Evolutionary conservation across 2,329 filamentous ascomycete genomes (phyloP).

Genomic region (Paramyrothecium roridum): DNA sequence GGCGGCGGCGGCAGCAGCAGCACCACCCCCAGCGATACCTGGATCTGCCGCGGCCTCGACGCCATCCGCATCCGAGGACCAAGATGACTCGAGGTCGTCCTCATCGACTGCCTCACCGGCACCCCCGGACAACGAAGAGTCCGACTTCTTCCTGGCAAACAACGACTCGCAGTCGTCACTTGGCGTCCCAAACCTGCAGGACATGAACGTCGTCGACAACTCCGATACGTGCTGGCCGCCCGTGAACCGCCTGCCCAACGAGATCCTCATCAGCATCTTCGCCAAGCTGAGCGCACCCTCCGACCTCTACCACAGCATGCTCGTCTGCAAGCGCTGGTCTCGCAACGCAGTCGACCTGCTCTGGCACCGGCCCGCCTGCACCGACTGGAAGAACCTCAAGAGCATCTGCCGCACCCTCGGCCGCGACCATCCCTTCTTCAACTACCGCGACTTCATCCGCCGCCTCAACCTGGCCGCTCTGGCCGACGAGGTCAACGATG

Average conservation of each 20-base stretch:
- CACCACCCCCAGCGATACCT: neutral
- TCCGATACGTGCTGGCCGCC: conserved; percentile 66
- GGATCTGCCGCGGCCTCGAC: conserved; percentile 13
- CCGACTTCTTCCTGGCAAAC: conserved; percentile 83
- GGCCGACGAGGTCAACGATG: conserved; percentile 75
- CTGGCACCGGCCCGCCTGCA: conserved; percentile 92
- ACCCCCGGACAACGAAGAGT: conserved; percentile 81
- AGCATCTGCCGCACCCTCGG: conserved; percentile 78
- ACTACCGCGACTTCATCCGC: conserved; percentile 87
- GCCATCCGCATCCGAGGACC: conserved; percentile 27
- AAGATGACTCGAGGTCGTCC: conserved; percentile 54
- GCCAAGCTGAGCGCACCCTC: conserved; percentile 71
- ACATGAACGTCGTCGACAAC: conserved; percentile 65
- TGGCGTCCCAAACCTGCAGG: conserved; percentile 73
- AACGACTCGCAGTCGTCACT: conserved; percentile 95
- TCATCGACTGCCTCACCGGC: conserved; percentile 74
- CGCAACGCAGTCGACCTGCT: conserved; percentile 87
- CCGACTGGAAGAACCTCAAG: conserved; percentile 76
- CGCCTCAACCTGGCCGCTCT: conserved; percentile 85
- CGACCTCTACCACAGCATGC: conserved; percentile 84
- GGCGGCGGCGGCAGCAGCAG: conserved; percentile 10
- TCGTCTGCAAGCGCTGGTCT: conserved; percentile 93
- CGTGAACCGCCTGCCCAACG: conserved; percentile 82
- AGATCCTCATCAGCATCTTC: conserved; percentile 93
- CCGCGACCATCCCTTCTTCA: conserved; percentile 73